phyloP scores from a whole-genome alignment of 2,329 filamentous ascomycete species.

The Venturia aucupariae region DNA sequence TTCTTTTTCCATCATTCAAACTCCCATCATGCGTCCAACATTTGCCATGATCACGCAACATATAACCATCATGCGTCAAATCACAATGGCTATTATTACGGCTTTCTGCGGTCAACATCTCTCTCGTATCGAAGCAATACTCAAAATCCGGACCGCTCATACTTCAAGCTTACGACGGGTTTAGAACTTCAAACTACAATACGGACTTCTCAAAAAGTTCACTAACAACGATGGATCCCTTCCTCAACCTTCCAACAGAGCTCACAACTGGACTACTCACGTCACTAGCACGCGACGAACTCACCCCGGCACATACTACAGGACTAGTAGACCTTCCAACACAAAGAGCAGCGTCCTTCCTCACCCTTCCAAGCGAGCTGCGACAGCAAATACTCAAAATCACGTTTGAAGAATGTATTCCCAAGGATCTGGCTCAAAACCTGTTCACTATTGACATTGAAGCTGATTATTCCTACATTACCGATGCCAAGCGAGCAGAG shows the following conservation, averaged over 20 bases:
- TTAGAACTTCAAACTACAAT: neutral
- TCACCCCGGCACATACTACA: neutral
- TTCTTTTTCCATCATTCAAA: too few species aligned
- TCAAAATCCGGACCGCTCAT: too few species aligned
- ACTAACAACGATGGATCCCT: neutral
- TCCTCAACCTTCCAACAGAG: neutral
- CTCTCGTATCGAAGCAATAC: constrained; percentile 13
- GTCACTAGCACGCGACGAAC: constrained; percentile 23
- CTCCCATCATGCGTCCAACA: too few species aligned
- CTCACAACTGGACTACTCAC: too few species aligned
- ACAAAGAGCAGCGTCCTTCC: neutral
- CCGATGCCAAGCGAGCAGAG: neutral
- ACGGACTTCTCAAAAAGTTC: neutral
- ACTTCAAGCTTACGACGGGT: constrained; percentile 23
- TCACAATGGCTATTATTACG: neutral
- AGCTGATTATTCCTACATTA: neutral
- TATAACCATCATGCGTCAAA: neutral
- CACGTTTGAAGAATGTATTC: neutral
- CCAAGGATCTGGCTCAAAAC: neutral
- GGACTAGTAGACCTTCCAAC: neutral
- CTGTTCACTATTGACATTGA: neutral
- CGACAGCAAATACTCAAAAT: neutral
- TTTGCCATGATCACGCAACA: too few species aligned
- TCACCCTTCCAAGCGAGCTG: neutral
- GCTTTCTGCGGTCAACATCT: neutral